Evolutionary conservation across 169 alveolate species (phyloP).

Genomic region (Plasmodium gallinaceum): DNA sequence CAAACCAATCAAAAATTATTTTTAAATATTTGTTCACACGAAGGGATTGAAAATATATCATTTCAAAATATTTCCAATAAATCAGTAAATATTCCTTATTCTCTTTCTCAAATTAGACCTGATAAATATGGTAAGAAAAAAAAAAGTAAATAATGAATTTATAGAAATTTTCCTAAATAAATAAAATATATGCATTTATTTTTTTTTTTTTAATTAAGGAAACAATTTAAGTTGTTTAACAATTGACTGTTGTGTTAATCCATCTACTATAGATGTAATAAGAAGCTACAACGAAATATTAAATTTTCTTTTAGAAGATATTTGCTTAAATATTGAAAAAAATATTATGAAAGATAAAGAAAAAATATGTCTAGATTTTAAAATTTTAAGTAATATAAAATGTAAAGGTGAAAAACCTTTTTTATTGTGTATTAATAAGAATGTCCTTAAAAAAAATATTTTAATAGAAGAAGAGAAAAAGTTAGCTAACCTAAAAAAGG

Average conservation of each 20-base stretch:
- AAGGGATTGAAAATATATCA: conserved; percentile 57
- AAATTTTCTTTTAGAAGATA: conserved; percentile 45
- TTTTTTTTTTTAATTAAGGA: conserved; percentile 28
- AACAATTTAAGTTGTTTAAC: conserved; percentile 44
- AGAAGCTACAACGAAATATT: conserved; percentile 51
- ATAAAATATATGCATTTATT: background rate
- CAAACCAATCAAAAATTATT: conserved; percentile 54
- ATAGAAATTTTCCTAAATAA: background rate
- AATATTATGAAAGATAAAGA: conserved; percentile 64
- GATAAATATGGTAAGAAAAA: conserved; percentile 47
- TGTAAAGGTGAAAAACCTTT: conserved; percentile 75
- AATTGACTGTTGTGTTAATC: conserved; percentile 59
- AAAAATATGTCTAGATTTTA: conserved; percentile 51
- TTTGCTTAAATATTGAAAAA: conserved; percentile 41
- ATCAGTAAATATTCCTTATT: conserved; percentile 44
- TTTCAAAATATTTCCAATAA: conserved; percentile 20
- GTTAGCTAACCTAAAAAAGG: conserved; percentile 34
- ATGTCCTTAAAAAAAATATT: conserved; percentile 3
- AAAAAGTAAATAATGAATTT: background rate
- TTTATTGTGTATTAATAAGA: conserved; percentile 53
- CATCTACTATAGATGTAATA: conserved; percentile 35
- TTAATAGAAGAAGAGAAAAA: conserved; percentile 51
- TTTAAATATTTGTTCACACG: conserved; percentile 52
- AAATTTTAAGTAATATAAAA: conserved; percentile 38
- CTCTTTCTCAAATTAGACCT: conserved; percentile 73